Evolutionary conservation across 2,329 filamentous ascomycete genomes (phyloP).

Genomic region (Thelonectria olida): DNA sequence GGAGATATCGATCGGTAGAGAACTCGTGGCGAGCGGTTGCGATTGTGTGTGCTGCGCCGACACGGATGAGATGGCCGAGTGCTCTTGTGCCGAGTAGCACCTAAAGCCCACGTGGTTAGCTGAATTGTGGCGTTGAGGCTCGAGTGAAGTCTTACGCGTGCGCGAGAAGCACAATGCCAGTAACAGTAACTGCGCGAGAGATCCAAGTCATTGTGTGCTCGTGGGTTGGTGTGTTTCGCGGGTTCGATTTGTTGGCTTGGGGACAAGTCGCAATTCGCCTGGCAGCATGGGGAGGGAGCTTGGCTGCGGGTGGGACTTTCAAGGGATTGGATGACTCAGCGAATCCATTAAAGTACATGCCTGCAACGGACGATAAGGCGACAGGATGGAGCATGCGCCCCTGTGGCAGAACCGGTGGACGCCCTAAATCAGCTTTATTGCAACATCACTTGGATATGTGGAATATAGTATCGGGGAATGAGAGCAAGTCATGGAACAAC

Average conservation of each 20-base stretch:
- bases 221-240: conserved; percentile 15
- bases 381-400: background rate
- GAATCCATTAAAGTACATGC: background rate
- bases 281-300: conserved; percentile 9
- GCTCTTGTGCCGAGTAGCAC: conserved; percentile 96
- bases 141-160: conserved; percentile 77
- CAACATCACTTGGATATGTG: background rate
- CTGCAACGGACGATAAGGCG: background rate
- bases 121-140: conserved; percentile 1
- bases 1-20: conserved; percentile 85
- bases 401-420: background rate
- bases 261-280: conserved; percentile 31
- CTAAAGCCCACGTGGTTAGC: conserved; percentile 57
- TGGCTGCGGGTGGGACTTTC: conserved; percentile 7
- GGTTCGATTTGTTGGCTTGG: conserved; percentile 19
- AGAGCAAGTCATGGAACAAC: background rate
- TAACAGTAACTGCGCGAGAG: conserved; percentile 73
- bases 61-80: conserved; percentile 76
- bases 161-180: conserved; percentile 81
- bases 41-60: conserved; percentile 55
- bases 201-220: conserved; percentile 71
- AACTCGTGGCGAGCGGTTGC: conserved; percentile 50
- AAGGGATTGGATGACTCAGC: conserved; percentile 37
- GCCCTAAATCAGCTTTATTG: background rate
- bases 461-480: too few relatives aligned